Conservation (phyloP, 345 rosid species). For the Populus alba region DNA sequence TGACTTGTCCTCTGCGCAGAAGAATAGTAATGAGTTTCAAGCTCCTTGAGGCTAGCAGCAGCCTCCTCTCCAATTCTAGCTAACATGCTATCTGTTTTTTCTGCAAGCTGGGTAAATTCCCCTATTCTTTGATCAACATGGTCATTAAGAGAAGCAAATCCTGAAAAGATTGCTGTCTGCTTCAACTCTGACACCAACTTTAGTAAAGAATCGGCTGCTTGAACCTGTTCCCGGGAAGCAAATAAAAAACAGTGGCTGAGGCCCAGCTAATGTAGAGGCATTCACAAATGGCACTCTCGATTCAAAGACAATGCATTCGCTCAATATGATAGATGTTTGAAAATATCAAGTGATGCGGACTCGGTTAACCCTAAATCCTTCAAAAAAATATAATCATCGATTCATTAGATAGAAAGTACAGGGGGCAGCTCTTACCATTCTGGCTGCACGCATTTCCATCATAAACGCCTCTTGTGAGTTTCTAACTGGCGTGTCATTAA, state of each 20-base stretch:
- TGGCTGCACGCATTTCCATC: conserved; percentile 98
- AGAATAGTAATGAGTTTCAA: conserved; percentile 77
- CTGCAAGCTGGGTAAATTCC: conserved; percentile 62
- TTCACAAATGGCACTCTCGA: not conserved
- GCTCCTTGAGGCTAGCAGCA: conserved; percentile 84
- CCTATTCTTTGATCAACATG: conserved; percentile 73
- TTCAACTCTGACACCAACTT: conserved; percentile 85
- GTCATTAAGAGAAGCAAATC: conserved; percentile 88
- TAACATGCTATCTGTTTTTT: conserved; percentile 55
- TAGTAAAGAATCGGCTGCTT: conserved; percentile 82
- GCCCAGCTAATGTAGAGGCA: not conserved
- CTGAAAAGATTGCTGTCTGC: conserved; percentile 85
- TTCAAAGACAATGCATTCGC: not conserved
- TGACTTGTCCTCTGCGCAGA: conserved; percentile 42
- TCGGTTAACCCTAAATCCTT: too few relatives aligned
- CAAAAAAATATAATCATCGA: not conserved
- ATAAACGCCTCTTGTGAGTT: conserved; percentile 83
- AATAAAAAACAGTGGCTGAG: not conserved
- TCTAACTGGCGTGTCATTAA: conserved; percentile 69
- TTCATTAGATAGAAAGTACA: not conserved
- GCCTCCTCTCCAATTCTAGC: conserved; percentile 79
- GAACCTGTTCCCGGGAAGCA: conserved; percentile 49
- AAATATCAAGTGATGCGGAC: too few relatives aligned
- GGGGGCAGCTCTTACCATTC: conserved; percentile 51
- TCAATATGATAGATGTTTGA: not conserved